Percentiles rank a stretch among this genome's conserved stretches.
Conservation (phyloP, 768 basidiomycete genomes). For the Krasilnikovozyma curviuscula region DNA sequence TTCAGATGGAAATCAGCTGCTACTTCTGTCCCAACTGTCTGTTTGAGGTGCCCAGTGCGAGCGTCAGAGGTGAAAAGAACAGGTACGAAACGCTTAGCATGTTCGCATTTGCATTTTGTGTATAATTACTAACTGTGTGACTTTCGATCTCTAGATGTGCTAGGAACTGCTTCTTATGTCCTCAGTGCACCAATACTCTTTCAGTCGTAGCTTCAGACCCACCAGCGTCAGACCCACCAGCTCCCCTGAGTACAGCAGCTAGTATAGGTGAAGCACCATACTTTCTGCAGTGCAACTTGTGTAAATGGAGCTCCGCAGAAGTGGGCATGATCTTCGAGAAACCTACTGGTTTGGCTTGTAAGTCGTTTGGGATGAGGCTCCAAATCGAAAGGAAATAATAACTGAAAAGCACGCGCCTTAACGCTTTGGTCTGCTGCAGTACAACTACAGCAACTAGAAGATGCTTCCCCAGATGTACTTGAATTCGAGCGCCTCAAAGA, state of each 20-base stretch:
- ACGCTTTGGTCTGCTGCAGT: conserved; percentile 32
- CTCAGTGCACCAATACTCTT: conserved; percentile 73
- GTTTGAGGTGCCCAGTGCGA: conserved; percentile 94
- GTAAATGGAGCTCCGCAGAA: conserved; percentile 84
- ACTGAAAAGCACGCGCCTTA: not conserved
- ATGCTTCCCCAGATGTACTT: conserved; percentile 59
- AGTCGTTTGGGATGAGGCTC: conserved; percentile 15
- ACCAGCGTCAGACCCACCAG: not conserved
- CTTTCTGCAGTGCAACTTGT: conserved; percentile 75
- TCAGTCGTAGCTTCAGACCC: conserved; percentile 71
- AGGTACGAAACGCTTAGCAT: conserved; percentile 34
- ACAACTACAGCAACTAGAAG: conserved; percentile 77
- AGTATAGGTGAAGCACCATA: conserved; percentile 66
- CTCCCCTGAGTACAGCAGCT: conserved; percentile 36
- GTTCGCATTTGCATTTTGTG: accelerated
- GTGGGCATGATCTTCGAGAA: conserved; percentile 89
- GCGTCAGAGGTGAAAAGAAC: conserved; percentile 95
- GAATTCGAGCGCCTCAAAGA: conserved; percentile 91
- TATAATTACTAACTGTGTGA: not conserved
- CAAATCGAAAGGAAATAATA: not conserved
- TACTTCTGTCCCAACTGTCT: conserved; percentile 98
- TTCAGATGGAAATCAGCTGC: conserved; percentile 78
- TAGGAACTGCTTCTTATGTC: conserved; percentile 92
- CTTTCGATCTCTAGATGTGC: conserved; percentile 50
- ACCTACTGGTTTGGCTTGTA: conserved; percentile 83